phyloP scores from a whole-genome alignment of 139 green algal genomes.

The Chlorella sorokiniana region DNA sequence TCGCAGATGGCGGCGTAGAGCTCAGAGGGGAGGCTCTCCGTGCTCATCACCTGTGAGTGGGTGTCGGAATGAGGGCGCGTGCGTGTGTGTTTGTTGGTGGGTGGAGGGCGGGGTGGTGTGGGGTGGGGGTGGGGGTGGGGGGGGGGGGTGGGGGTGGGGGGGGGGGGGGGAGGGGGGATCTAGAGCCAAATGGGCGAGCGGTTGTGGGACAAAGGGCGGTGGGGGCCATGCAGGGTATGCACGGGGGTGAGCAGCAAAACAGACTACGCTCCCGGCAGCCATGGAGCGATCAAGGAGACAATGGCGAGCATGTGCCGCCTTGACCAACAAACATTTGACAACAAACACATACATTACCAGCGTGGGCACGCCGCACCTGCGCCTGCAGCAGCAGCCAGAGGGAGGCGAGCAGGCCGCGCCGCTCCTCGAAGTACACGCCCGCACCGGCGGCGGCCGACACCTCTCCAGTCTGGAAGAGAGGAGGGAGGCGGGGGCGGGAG shows the following conservation, averaged over 20 bases:
- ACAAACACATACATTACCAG: background rate
- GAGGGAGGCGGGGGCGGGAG: background rate
- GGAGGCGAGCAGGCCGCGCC: slow-evolving; percentile 46
- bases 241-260: background rate
- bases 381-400: slow-evolving; percentile 63
- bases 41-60: slow-evolving; percentile 10
- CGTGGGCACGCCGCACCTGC: background rate
- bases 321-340: background rate
- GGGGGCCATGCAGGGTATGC: background rate
- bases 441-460: slow-evolving; percentile 58
- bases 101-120: background rate
- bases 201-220: too few species aligned
- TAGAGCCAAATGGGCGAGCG: too few species aligned
- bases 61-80: background rate
- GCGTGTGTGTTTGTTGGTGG: background rate
- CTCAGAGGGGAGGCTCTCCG: slow-evolving; percentile 9
- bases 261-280: too few species aligned
- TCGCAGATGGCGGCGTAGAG: slow-evolving; percentile 4
- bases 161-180: too few species aligned
- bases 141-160: too few species aligned
- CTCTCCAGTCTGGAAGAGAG: slow-evolving; percentile 36
- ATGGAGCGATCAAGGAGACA: too few species aligned
- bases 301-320: background rate
- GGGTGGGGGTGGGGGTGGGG: background rate
- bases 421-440: slow-evolving; percentile 67